Percentiles rank a stretch among this genome's conserved stretches.
Conservation (phyloP, 129 eudicot species). For the Mikania micrantha region DNA sequence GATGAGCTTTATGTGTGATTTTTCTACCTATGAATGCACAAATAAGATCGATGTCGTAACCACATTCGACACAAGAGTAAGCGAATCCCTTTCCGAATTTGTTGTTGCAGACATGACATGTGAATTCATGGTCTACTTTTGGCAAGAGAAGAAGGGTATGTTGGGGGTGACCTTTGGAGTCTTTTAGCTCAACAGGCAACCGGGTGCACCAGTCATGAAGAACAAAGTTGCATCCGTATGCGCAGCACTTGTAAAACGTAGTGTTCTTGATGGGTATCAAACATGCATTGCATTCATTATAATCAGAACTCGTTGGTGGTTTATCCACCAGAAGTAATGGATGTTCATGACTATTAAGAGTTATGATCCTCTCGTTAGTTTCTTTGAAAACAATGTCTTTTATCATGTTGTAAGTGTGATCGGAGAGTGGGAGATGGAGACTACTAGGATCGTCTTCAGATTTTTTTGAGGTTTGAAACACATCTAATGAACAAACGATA, state of each 20-base stretch:
- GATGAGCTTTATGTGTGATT: too few relatives aligned
- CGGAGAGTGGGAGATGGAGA: neutral
- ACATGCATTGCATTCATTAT: neutral
- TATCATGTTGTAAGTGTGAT: neutral
- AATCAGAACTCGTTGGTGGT: neutral
- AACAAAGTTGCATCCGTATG: neutral
- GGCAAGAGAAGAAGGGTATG: too few relatives aligned
- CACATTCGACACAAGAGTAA: too few relatives aligned
- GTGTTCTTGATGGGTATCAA: neutral
- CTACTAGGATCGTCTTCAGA: neutral
- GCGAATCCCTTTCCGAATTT: too few relatives aligned
- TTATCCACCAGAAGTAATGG: neutral
- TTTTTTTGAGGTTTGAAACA: neutral
- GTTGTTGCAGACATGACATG: too few relatives aligned
- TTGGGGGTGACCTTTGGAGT: neutral
- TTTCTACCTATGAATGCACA: too few relatives aligned
- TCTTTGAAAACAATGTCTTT: too few relatives aligned
- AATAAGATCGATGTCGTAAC: too few relatives aligned
- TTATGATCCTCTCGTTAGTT: neutral
- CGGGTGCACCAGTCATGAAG: too few relatives aligned
- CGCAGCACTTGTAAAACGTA: slow-evolving; percentile 1
- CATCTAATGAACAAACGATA: too few relatives aligned
- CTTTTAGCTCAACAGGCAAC: neutral
- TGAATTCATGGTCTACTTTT: neutral
- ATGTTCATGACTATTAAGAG: neutral